Conservation (phyloP, 1,139 yeast genomes). For the Yamadazyma dendronema region DNA sequence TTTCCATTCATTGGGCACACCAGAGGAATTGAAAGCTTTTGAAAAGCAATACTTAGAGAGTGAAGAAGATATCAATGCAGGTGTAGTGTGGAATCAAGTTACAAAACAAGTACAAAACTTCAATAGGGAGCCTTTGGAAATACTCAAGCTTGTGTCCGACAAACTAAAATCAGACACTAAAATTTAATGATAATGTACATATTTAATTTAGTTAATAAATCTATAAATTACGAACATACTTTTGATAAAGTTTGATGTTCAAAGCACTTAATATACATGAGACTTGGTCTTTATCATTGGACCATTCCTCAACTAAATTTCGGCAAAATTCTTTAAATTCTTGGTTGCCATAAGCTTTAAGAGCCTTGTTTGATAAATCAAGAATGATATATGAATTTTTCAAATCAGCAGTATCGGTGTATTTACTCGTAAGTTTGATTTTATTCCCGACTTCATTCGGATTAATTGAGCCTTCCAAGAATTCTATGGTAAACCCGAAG, state of each 20-base stretch:
- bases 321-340: conserved; percentile 53
- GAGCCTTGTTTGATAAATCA: conserved; percentile 34
- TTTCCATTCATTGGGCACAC: conserved; percentile 26
- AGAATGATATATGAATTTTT: conserved; percentile 35
- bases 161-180: conserved; percentile 6
- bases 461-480: conserved; percentile 60
- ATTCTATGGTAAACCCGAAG: conserved; percentile 75
- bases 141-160: conserved; percentile 29
- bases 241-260: conserved; percentile 61
- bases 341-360: conserved; percentile 42
- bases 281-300: conserved; percentile 64
- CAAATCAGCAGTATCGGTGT: conserved; percentile 22
- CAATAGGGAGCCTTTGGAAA: conserved; percentile 32
- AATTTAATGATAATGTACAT: conserved; percentile 1
- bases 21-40: conserved; percentile 19
- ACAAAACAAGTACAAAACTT: conserved; percentile 44
- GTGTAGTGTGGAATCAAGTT: conserved; percentile 54
- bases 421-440: conserved; percentile 65
- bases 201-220: background rate
- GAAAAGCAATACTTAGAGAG: conserved; percentile 24
- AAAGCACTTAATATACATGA: conserved; percentile 81
- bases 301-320: conserved; percentile 64
- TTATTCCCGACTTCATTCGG: conserved; percentile 44
- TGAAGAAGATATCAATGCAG: conserved; percentile 54
- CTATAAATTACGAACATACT: conserved; percentile 11